Conservation (phyloP, 495 filamentous ascomycete genomes). For the Pyronema omphalodes region DNA sequence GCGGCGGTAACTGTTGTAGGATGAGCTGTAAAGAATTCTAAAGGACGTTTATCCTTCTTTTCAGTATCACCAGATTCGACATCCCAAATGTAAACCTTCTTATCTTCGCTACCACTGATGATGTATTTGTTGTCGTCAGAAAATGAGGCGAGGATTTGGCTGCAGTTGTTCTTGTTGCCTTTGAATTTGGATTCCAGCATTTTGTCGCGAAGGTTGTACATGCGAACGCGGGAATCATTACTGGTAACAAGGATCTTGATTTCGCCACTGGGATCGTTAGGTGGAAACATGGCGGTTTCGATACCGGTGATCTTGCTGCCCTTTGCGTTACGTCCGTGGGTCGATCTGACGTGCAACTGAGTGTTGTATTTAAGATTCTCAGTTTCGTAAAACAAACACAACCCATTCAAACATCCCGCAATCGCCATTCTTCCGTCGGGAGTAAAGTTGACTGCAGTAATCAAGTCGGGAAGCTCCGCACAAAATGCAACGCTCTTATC, state of each 20-base stretch:
- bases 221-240: constrained; percentile 83
- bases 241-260: constrained; percentile 80
- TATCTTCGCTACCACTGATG: constrained; percentile 86
- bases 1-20: constrained; percentile 73
- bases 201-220: constrained; percentile 77
- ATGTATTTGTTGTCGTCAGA: constrained; percentile 76
- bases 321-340: constrained; percentile 80
- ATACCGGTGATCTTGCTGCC: constrained; percentile 97
- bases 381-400: constrained; percentile 87
- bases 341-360: constrained; percentile 77
- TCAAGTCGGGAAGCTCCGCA: constrained; percentile 64
- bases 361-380: constrained; percentile 70
- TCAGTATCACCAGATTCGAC: constrained; percentile 37
- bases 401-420: constrained; percentile 67
- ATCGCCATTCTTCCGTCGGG: constrained; percentile 84
- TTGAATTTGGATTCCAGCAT: constrained; percentile 74
- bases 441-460: constrained; percentile 84
- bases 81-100: constrained; percentile 77
- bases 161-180: constrained; percentile 80
- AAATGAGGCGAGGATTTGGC: constrained; percentile 78
- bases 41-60: constrained; percentile 56
- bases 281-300: constrained; percentile 49
- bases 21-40: constrained; percentile 71
- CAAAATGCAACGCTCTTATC: constrained; percentile 88
- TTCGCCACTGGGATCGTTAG: constrained; percentile 45